These are phyloP conservation scores for Zymoseptoria tritici DNA, from an alignment of 2,329 filamentous ascomycete species.

Conservation along the genomic window DNA sequence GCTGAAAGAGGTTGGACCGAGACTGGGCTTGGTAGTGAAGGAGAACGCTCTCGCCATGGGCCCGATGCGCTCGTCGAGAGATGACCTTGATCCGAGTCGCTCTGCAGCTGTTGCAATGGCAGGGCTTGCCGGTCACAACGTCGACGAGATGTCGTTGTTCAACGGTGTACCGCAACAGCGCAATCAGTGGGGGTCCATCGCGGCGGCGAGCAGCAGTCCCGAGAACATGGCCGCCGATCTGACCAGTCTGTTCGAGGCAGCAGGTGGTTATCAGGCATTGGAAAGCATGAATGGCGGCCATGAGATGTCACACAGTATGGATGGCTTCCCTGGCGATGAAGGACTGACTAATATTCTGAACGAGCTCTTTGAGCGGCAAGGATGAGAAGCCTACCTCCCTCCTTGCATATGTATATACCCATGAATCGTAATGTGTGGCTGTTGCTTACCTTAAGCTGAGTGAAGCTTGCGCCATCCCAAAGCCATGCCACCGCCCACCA, in stretches of 20 bases:
- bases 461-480: neutral
- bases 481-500: neutral
- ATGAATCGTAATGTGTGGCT: neutral
- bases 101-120: slow-evolving; percentile 60
- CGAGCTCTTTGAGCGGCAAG: slow-evolving; percentile 42
- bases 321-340: slow-evolving; percentile 47
- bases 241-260: slow-evolving; percentile 56
- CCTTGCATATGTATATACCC: neutral
- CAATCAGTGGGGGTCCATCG: slow-evolving; percentile 13
- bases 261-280: slow-evolving; percentile 41
- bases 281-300: slow-evolving; percentile 34
- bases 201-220: slow-evolving; percentile 45
- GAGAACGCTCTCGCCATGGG: slow-evolving; percentile 5
- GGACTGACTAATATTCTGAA: slow-evolving; percentile 53
- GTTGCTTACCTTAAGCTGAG: neutral
- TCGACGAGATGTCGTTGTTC: slow-evolving; percentile 50
- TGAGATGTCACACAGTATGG: slow-evolving; percentile 23
- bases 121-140: slow-evolving; percentile 54
- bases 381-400: neutral
- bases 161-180: slow-evolving; percentile 15
- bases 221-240: slow-evolving; percentile 57
- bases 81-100: slow-evolving; percentile 50
- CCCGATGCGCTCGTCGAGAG: slow-evolving; percentile 14
- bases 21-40: slow-evolving; percentile 51
- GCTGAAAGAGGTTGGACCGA: slow-evolving; percentile 64